These are phyloP conservation scores for Mortierella antarctica DNA, from an alignment of 192 early-diverging fungal genomes.

Conservation along the genomic window DNA sequence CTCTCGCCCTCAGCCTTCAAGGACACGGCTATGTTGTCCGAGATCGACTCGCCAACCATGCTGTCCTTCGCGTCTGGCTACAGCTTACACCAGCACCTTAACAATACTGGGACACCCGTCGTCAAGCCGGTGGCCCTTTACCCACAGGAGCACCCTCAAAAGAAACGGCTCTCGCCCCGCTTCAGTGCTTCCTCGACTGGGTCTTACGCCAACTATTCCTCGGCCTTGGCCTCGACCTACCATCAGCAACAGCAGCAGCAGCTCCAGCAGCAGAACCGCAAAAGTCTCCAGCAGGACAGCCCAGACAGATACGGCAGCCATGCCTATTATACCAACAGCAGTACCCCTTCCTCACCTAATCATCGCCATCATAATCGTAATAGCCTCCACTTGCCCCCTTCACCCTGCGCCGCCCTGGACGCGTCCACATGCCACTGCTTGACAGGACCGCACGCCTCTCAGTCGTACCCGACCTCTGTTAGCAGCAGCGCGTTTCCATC, in stretches of 20 bases:
- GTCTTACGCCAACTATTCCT: constrained; percentile 34
- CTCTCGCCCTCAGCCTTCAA: not conserved
- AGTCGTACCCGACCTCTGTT: not conserved
- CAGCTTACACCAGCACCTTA: constrained; percentile 8
- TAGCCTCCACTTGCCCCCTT: constrained; percentile 14
- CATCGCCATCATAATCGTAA: constrained; percentile 7
- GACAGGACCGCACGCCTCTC: not conserved
- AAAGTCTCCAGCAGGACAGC: constrained; percentile 5
- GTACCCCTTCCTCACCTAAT: not conserved
- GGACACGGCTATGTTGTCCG: not conserved
- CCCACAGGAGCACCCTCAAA: constrained; percentile 40
- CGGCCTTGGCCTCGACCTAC: constrained; percentile 31
- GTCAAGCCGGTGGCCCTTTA: constrained; percentile 37
- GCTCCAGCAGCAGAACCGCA: constrained; percentile 9
- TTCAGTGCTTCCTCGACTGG: constrained; percentile 15
- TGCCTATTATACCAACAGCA: constrained; percentile 2
- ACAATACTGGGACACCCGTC: not conserved
- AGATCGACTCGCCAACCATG: constrained; percentile 6
- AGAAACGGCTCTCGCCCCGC: constrained; percentile 33
- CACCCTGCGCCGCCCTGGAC: constrained; percentile 16
- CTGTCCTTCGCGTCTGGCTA: constrained; percentile 38
- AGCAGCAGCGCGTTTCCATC: too few relatives aligned
- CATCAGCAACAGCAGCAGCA: constrained; percentile 29
- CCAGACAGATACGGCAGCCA: not conserved
- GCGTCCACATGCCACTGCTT: constrained; percentile 27